These are phyloP conservation scores for Sphagnum contortum DNA, from an alignment of 225 moss, liverwort and hornwort species.

Conservation along the genomic window DNA sequence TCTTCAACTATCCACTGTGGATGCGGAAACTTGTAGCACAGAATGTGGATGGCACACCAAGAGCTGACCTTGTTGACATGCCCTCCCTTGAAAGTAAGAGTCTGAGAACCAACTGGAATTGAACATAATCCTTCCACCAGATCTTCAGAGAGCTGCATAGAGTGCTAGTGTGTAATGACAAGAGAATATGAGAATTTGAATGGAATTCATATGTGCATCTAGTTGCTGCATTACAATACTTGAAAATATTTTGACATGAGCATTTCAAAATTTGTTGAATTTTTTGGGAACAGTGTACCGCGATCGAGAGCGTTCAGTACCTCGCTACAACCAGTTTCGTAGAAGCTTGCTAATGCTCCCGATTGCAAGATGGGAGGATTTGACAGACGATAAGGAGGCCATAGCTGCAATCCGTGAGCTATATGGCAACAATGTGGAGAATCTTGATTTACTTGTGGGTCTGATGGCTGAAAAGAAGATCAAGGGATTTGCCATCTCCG, in stretches of 20 bases:
- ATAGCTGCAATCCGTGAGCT: slow-evolving; percentile 28
- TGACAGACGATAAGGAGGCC: slow-evolving; percentile 26
- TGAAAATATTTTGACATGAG: too few species aligned
- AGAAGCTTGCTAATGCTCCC: slow-evolving; percentile 34
- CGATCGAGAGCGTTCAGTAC: slow-evolving; percentile 33
- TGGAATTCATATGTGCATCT: too few species aligned
- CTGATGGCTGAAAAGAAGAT: slow-evolving; percentile 49
- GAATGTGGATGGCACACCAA: slow-evolving; percentile 21
- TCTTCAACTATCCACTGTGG: slow-evolving; percentile 52
- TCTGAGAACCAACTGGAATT: too few species aligned
- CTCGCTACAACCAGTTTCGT: slow-evolving; percentile 44
- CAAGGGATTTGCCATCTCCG: slow-evolving; percentile 60
- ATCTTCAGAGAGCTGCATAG: too few species aligned
- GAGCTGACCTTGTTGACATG: slow-evolving; percentile 31
- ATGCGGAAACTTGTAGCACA: slow-evolving; percentile 27
- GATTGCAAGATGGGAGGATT: slow-evolving; percentile 38
- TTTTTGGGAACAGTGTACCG: slow-evolving; percentile 16
- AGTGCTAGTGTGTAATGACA: too few species aligned
- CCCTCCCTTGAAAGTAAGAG: slow-evolving; percentile 42
- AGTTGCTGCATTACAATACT: too few species aligned
- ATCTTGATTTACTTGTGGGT: slow-evolving; percentile 50
- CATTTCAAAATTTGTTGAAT: too few species aligned
- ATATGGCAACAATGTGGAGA: slow-evolving; percentile 46
- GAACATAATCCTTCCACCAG: too few species aligned
- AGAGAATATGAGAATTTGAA: too few species aligned